Percentiles rank a stretch among this genome's conserved stretches.
Conservation (phyloP, 2,329 filamentous ascomycete genomes). For the Microascus cirrosus region DNA sequence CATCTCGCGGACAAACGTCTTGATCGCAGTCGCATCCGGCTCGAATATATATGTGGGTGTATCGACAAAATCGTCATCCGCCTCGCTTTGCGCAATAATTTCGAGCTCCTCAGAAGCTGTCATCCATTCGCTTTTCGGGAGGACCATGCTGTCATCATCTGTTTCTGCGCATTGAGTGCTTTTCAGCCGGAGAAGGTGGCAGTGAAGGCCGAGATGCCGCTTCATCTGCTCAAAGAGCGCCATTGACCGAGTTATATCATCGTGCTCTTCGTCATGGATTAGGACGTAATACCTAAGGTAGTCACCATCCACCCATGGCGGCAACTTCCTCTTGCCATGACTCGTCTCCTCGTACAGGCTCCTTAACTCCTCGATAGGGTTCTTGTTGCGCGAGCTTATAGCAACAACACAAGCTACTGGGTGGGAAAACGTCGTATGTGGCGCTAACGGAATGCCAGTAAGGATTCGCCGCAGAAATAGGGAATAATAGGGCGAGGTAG, state of each 20-base stretch:
- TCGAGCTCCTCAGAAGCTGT: conserved; percentile 75
- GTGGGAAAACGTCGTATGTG: conserved; percentile 89
- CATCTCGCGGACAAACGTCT: conserved; percentile 85
- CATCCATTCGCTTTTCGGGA: conserved; percentile 81
- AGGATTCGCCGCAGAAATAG: conserved; percentile 76
- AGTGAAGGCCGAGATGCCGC: conserved; percentile 91
- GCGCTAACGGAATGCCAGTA: conserved; percentile 64
- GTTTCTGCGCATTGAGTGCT: conserved; percentile 78
- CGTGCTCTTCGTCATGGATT: conserved; percentile 90
- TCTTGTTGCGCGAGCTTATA: conserved; percentile 77
- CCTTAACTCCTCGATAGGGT: conserved; percentile 78
- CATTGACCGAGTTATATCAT: conserved; percentile 85
- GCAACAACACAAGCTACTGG: conserved; percentile 91
- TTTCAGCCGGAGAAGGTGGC: conserved; percentile 77
- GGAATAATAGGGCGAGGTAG: conserved; percentile 69
- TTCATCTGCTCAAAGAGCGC: conserved; percentile 97
- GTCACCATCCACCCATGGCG: conserved; percentile 80
- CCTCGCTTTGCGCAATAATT: conserved; percentile 57
- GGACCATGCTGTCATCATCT: conserved; percentile 77
- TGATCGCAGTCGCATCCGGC: conserved; percentile 79
- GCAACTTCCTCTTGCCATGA: conserved; percentile 60
- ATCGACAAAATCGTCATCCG: conserved; percentile 56
- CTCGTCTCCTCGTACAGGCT: conserved; percentile 79
- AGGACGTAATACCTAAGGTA: conserved; percentile 94
- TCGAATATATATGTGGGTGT: conserved; percentile 76